phyloP scores from a whole-genome alignment of 2,329 filamentous ascomycete genomes.

The Onygena corvina region DNA sequence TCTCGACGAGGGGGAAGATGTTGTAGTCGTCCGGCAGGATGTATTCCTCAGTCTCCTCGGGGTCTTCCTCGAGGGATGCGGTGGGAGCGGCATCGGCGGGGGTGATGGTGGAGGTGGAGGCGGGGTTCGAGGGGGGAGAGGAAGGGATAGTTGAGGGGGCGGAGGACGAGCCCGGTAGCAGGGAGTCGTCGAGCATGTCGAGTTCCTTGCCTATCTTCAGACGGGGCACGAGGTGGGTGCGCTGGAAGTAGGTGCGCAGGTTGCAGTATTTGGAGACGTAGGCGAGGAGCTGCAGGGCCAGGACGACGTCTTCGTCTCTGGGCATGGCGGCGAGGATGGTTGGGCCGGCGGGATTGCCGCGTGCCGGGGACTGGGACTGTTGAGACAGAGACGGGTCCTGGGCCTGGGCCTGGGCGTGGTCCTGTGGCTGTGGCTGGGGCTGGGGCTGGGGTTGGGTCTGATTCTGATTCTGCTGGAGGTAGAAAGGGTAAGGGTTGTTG shows the following conservation, averaged over 20 bases:
- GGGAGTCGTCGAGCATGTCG: slow-evolving; percentile 61
- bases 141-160: not conserved
- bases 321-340: slow-evolving; percentile 83
- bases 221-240: slow-evolving; percentile 82
- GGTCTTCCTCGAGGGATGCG: slow-evolving; percentile 21
- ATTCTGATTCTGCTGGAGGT: slow-evolving; percentile 43
- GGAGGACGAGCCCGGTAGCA: slow-evolving; percentile 19
- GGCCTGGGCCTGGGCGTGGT: not conserved
- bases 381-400: not conserved
- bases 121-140: not conserved
- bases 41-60: slow-evolving; percentile 70
- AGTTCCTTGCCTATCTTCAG: slow-evolving; percentile 83
- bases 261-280: slow-evolving; percentile 99
- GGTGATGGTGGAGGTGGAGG: not conserved
- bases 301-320: slow-evolving; percentile 90
- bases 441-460: not conserved
- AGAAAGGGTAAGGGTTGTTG: slow-evolving; percentile 61
- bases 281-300: slow-evolving; percentile 91
- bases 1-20: slow-evolving; percentile 95
- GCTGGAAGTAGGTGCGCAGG: slow-evolving; percentile 85
- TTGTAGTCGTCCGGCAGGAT: slow-evolving; percentile 89
- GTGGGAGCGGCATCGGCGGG: not conserved
- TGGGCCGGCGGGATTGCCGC: slow-evolving; percentile 46
- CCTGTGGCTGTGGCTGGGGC: not conserved
- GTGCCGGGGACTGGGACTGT: slow-evolving; percentile 23